phyloP scores from a whole-genome alignment of 768 basidiomycete species.

The Lentinula lateritia region DNA sequence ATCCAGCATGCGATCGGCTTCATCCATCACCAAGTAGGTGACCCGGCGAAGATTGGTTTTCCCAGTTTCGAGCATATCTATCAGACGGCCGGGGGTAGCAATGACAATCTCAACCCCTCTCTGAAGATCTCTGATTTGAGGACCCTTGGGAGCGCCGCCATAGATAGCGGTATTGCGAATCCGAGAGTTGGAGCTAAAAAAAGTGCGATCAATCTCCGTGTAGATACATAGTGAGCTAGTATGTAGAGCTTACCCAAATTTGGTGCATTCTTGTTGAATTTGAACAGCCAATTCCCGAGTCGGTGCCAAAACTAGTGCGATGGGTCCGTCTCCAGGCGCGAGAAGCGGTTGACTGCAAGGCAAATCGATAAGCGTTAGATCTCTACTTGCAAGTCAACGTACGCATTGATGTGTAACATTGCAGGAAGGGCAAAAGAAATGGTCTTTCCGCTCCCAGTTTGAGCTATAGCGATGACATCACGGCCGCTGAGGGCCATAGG shows the following conservation, averaged over 20 bases:
- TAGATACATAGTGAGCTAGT: not conserved
- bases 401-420: slow-evolving; percentile 99
- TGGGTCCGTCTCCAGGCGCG: slow-evolving; percentile 92
- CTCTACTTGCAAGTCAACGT: slow-evolving; percentile 22
- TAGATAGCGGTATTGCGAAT: slow-evolving; percentile 99
- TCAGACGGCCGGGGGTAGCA: slow-evolving; percentile 99
- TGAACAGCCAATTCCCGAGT: slow-evolving; percentile 98
- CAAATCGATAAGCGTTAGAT: not conserved
- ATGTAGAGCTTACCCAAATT: slow-evolving; percentile 70
- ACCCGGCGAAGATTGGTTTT: slow-evolving; percentile 96
- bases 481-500: slow-evolving; percentile 95
- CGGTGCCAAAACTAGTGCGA: slow-evolving; percentile 93
- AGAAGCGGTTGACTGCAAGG: slow-evolving; percentile 79
- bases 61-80: slow-evolving; percentile 96
- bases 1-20: slow-evolving; percentile 99
- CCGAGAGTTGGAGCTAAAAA: slow-evolving; percentile 72
- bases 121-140: slow-evolving; percentile 95
- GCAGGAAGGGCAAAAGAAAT: slow-evolving; percentile 98
- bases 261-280: slow-evolving; percentile 97
- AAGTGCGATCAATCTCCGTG: slow-evolving; percentile 3
- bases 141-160: slow-evolving; percentile 97
- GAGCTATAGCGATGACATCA: slow-evolving; percentile 94
- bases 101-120: slow-evolving; percentile 97
- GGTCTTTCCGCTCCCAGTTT: slow-evolving; percentile 98
- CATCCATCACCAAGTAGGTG: slow-evolving; percentile 98